phyloP scores from a whole-genome alignment of 306 rosid species.

The Trichosanthes cucumerina region DNA sequence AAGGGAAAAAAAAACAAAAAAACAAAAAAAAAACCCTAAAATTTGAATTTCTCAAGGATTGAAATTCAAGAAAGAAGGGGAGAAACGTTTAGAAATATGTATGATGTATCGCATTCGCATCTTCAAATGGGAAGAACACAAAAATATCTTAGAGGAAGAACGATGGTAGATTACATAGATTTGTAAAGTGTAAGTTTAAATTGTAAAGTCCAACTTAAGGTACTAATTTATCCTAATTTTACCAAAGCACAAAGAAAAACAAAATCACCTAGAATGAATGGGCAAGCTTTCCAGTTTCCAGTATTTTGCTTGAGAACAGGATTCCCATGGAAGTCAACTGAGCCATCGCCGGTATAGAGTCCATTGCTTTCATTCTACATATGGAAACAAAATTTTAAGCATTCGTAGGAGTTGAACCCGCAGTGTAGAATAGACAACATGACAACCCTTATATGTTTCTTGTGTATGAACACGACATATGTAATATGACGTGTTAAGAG shows the following conservation, averaged over 20 bases:
- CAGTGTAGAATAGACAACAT: background rate
- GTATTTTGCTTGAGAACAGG: constrained; percentile 39
- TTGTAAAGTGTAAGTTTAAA: background rate
- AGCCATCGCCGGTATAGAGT: constrained; percentile 42
- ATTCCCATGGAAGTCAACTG: constrained; percentile 35
- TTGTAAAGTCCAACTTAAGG: background rate
- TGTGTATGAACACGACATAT: background rate
- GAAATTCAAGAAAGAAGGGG: background rate
- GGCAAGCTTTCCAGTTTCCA: constrained; percentile 55
- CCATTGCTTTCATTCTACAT: constrained; percentile 22
- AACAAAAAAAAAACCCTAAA: background rate
- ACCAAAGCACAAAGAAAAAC: background rate
- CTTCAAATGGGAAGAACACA: background rate
- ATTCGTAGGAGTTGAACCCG: background rate
- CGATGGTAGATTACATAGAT: background rate
- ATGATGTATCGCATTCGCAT: background rate
- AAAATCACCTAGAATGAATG: constrained; percentile 40
- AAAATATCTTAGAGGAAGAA: background rate
- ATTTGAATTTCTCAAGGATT: background rate
- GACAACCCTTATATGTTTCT: background rate
- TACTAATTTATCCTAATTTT: background rate
- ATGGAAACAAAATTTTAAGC: background rate
- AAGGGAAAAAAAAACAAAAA: background rate
- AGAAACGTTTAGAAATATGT: background rate
- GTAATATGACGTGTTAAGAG: background rate